These are phyloP conservation scores for Macrophomina pseudophaseolina DNA, from an alignment of 2,329 filamentous ascomycete genomes.

Conservation along the genomic window DNA sequence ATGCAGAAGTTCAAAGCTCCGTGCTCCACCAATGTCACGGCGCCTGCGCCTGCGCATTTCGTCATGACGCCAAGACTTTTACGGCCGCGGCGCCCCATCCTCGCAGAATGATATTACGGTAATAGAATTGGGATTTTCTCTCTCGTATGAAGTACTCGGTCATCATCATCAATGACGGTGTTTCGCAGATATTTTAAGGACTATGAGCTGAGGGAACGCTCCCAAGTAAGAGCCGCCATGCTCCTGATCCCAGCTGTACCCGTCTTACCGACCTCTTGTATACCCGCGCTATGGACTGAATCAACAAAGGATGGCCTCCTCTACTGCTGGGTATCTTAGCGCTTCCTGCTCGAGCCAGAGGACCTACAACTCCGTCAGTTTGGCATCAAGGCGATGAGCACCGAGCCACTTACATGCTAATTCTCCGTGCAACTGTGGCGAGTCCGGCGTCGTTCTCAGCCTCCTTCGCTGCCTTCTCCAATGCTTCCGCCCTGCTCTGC, in stretches of 20 bases:
- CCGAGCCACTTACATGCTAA: slow-evolving; percentile 81
- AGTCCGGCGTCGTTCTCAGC: slow-evolving; percentile 91
- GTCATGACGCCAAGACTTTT: slow-evolving; percentile 26
- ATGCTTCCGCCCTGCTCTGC: slow-evolving; percentile 78
- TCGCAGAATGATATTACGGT: slow-evolving; percentile 6
- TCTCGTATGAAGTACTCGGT: slow-evolving; percentile 16
- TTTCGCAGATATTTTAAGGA: slow-evolving; percentile 3
- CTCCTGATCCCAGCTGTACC: slow-evolving; percentile 3
- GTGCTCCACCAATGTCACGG: slow-evolving; percentile 5
- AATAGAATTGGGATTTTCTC: neutral
- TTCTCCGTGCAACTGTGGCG: slow-evolving; percentile 83
- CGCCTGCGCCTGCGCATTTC: slow-evolving; percentile 20
- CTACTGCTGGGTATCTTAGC: slow-evolving; percentile 31
- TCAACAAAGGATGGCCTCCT: slow-evolving; percentile 9
- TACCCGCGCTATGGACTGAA: slow-evolving; percentile 22
- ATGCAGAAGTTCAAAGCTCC: slow-evolving; percentile 27
- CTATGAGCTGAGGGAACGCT: slow-evolving; percentile 19
- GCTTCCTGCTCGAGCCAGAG: slow-evolving; percentile 45
- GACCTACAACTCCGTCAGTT: slow-evolving; percentile 39
- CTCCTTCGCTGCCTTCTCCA: slow-evolving; percentile 84
- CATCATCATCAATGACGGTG: slow-evolving; percentile 21
- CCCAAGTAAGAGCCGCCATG: neutral
- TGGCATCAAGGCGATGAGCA: neutral
- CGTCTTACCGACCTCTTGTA: slow-evolving; percentile 18
- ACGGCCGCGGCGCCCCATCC: neutral